Evolutionary conservation across 352 stramenopile species (phyloP).

Genomic region (Elongisporangium undulatum): DNA sequence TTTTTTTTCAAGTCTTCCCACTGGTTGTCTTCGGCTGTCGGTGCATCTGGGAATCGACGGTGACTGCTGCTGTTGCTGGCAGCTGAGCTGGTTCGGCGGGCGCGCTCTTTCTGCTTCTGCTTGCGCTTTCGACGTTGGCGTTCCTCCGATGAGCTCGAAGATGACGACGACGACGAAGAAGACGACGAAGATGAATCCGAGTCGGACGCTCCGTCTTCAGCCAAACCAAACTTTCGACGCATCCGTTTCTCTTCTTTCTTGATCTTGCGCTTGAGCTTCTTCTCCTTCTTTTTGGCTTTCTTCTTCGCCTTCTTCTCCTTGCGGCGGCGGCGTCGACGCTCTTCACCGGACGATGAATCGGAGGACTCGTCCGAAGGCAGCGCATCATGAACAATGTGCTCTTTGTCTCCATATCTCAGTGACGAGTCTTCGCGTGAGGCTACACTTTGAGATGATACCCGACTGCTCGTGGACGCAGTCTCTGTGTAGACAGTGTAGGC

Average conservation of each 20-base stretch:
- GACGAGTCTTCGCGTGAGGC: conserved; percentile 1
- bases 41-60: neutral
- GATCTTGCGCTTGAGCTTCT: conserved; percentile 15
- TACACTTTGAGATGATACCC: conserved; percentile 8
- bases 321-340: neutral
- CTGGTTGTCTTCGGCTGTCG: neutral
- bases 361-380: conserved; percentile 1
- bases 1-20: neutral
- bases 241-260: conserved; percentile 12
- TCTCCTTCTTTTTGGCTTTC: conserved; percentile 17
- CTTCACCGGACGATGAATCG: conserved; percentile 7
- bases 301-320: conserved; percentile 17
- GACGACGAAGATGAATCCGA: neutral
- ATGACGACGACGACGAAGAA: neutral
- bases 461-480: neutral
- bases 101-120: conserved; percentile 14
- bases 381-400: conserved; percentile 6
- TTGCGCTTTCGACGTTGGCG: conserved; percentile 15
- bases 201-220: neutral
- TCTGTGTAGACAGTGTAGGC: neutral
- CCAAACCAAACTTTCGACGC: neutral
- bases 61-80: neutral
- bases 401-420: conserved; percentile 9
- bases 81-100: neutral
- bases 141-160: neutral